Evolutionary conservation across 108 stramenopile genomes (phyloP).

Genomic region (Skeletonema tropicum): DNA sequence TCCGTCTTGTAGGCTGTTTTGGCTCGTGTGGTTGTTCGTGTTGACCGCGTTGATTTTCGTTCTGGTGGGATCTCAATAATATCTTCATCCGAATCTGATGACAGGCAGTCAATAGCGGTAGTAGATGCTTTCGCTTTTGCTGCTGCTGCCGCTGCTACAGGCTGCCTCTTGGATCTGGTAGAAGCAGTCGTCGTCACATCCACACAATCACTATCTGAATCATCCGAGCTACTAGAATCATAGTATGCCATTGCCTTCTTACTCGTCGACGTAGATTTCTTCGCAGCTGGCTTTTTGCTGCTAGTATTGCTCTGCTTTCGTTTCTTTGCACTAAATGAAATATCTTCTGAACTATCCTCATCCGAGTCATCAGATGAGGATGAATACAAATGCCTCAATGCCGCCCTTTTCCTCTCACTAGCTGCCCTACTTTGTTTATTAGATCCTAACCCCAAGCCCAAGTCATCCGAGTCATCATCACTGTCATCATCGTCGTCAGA

Average conservation of each 20-base stretch:
- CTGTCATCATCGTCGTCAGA: conserved; percentile 15
- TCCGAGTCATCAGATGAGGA: background rate
- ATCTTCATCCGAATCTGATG: conserved; percentile 2
- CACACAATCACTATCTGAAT: background rate
- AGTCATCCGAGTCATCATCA: conserved; percentile 11
- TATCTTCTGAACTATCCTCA: conserved; percentile 27
- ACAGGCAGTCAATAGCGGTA: background rate
- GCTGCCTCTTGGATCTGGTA: background rate
- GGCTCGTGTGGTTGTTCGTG: background rate
- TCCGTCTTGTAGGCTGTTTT: background rate
- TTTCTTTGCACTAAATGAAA: conserved; percentile 2
- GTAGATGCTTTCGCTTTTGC: background rate
- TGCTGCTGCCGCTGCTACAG: background rate
- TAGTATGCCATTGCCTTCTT: background rate
- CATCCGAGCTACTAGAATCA: background rate
- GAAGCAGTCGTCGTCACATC: background rate
- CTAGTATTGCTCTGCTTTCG: background rate
- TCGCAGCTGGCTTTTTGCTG: background rate
- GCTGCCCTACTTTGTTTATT: conserved; percentile 7
- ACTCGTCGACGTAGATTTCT: background rate
- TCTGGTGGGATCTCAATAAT: background rate
- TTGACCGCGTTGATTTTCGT: background rate
- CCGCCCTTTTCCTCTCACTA: background rate
- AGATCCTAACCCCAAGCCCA: conserved; percentile 7
- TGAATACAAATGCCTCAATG: conserved; percentile 16